A percentile compares a stretch with the other conserved stretches of the same genome.
phyloP scores from a whole-genome alignment of 306 rosid species.

The Neltuma alba region DNA sequence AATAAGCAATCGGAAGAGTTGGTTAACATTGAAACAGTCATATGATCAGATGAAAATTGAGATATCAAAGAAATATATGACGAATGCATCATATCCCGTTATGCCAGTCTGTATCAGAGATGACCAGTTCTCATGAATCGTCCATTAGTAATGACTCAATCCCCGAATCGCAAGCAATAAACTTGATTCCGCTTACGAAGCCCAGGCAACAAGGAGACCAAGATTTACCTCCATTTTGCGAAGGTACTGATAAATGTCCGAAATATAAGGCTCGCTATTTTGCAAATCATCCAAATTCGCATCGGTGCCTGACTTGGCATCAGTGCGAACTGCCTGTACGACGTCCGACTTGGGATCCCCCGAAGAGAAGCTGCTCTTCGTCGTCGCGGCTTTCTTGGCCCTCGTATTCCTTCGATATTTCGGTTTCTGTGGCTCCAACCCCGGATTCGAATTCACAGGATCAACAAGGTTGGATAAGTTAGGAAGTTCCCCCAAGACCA shows the following conservation, averaged over 20 bases:
- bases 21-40: background rate
- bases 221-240: constrained; percentile 61
- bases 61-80: background rate
- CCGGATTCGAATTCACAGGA: background rate
- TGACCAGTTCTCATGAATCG: background rate
- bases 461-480: constrained; percentile 36
- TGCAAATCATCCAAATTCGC: constrained; percentile 41
- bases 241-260: constrained; percentile 58
- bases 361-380: background rate
- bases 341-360: constrained; percentile 2
- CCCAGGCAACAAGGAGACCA: background rate
- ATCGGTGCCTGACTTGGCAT: background rate
- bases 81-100: background rate
- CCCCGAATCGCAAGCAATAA: background rate
- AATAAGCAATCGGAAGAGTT: background rate
- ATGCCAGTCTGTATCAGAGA: background rate
- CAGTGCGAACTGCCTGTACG: background rate
- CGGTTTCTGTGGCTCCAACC: constrained; percentile 23
- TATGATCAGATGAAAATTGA: background rate
- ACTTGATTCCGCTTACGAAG: background rate
- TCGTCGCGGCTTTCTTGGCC: constrained; percentile 11
- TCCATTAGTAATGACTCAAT: background rate
- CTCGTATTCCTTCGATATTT: constrained; percentile 26
- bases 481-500: constrained; percentile 60
- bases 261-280: constrained; percentile 43